phyloP scores from a whole-genome alignment of 495 filamentous ascomycete genomes.

The Penicillium parvum region DNA sequence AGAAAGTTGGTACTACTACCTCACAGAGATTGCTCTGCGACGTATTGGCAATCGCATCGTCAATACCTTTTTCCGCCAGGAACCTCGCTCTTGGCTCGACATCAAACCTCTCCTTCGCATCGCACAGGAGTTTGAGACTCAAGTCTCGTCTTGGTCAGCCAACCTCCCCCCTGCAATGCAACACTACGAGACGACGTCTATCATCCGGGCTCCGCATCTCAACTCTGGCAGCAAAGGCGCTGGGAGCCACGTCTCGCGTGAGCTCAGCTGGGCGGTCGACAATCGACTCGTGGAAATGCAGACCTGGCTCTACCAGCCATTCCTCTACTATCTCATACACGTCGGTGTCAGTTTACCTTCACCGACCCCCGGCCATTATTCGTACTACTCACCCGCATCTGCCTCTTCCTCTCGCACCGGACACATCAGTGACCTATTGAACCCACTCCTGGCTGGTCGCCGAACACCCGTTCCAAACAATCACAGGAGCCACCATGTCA shows the following conservation, averaged over 20 bases:
- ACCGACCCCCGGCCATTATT: background rate
- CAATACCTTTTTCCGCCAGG: constrained; percentile 5
- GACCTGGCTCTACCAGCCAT: constrained; percentile 9
- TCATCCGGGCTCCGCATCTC: background rate
- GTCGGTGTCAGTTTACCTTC: background rate
- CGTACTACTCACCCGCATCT: background rate
- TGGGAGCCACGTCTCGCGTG: background rate
- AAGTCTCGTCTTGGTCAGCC: constrained; percentile 4
- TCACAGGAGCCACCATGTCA: background rate
- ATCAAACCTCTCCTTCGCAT: constrained; percentile 8
- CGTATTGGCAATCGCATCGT: constrained; percentile 14
- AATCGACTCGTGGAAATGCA: constrained; percentile 8
- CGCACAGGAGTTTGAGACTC: constrained; percentile 6
- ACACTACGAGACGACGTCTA: constrained; percentile 1
- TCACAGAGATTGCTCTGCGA: constrained; percentile 30
- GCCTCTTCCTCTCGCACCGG: background rate
- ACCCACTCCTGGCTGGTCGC: background rate
- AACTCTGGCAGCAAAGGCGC: background rate
- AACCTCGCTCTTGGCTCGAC: background rate
- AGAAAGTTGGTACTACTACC: constrained; percentile 32
- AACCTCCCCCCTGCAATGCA: constrained; percentile 9
- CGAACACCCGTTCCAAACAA: background rate
- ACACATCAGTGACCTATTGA: background rate
- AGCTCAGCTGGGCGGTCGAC: constrained; percentile 8
- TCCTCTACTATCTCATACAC: constrained; percentile 1